Conservation (phyloP, 768 basidiomycete genomes). For the Mycena galopus region DNA sequence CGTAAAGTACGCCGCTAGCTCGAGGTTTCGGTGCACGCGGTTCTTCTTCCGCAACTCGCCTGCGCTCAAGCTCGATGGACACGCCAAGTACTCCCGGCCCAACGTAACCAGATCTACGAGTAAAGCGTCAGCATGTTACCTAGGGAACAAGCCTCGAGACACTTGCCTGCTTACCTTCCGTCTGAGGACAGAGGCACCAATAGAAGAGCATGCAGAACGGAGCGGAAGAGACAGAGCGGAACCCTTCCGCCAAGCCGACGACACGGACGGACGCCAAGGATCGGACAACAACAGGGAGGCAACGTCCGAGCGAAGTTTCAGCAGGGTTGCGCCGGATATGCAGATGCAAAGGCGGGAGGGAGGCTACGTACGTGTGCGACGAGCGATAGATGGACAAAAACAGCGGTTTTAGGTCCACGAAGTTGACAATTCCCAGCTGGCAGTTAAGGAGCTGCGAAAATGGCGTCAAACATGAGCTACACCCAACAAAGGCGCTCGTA, state of each 20-base stretch:
- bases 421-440: constrained; percentile 94
- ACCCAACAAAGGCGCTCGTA: constrained; percentile 44
- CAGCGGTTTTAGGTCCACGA: constrained; percentile 86
- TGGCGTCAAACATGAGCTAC: constrained; percentile 16
- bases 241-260: constrained; percentile 88
- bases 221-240: constrained; percentile 87
- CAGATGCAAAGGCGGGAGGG: constrained; percentile 88
- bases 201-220: constrained; percentile 80
- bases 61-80: constrained; percentile 91
- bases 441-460: constrained; percentile 81
- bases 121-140: constrained; percentile 26
- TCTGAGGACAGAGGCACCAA: constrained; percentile 88
- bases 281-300: constrained; percentile 82
- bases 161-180: constrained; percentile 88
- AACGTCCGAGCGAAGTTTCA: constrained; percentile 81
- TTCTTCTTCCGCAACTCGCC: constrained; percentile 83
- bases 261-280: constrained; percentile 78
- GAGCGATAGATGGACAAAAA: too few species aligned
- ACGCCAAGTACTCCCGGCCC: constrained; percentile 93
- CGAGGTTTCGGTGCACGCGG: constrained; percentile 88
- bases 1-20: constrained; percentile 98
- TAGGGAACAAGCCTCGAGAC: constrained; percentile 6
- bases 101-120: constrained; percentile 83
- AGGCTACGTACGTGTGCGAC: constrained; percentile 90
- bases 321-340: constrained; percentile 88